Base-by-base conservation (phyloP, 371 early-diverging fungal genomes). In the Rhizopus delemar region DNA sequence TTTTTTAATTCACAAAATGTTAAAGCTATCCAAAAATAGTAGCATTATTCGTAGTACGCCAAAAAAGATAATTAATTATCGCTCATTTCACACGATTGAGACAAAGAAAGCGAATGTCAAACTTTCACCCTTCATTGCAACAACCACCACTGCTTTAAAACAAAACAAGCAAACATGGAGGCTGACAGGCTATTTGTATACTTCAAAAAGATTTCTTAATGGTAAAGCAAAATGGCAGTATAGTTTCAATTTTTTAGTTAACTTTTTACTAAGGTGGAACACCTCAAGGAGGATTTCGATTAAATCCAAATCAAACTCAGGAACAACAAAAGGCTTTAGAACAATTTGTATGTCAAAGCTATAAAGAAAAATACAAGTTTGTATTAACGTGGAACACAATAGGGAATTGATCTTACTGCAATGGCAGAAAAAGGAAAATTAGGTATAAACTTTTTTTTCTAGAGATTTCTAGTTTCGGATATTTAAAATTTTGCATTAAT, bases 331-430 rank as follows among this genome's bases (percentile, higher is more conserved):
- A 62, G 28, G 69, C 76, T 9, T 54, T 75, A n/a, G 76, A 79
- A 39, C 71, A 70, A 63, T 79, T 56, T 56, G 79, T 74, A 72
- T 59, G 60, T 41, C 29, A 7, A 48, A 4, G n/a, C 15, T 16
- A 29, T 11, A 12, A 13, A 35, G 29, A 8, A 22, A 43, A 43
- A 43, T 6, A 43, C n/a, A 5, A 43, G n/a, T 8, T 6, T 3
- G 7, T 6, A 33, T 13, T 34, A 13, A 32, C 4, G 38, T 8
- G 35, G 6, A 39, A 41, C 15, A 50, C 11, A 32, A 29, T 49
- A 78, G 78, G 81, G 75, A 41, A 69, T 80, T 28, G 91, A 94
- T 62, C 78, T 94, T 64, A 92, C 92, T 11, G 87, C 88, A 41
- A 78, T 88, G 69, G 94, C 94, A 12, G 74, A 83, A 53, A 73